Evolutionary conservation across 805 yeast genomes (phyloP), one percentile per base, ranked within the genome.

Genomic region (Nakazawaea ishiwadae): DNA sequence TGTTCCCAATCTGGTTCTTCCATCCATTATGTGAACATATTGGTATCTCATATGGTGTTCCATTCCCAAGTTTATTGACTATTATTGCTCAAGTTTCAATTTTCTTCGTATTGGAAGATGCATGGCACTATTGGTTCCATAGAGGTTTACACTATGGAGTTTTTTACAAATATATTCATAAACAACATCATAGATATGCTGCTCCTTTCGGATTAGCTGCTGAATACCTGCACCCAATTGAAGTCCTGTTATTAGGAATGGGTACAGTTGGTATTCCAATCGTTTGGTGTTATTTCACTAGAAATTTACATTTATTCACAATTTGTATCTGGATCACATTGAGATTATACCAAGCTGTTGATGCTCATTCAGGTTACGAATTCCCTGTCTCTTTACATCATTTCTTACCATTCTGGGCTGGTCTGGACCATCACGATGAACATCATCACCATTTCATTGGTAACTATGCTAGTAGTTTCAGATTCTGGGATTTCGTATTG

Each of bases 191-290:
- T 69, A 81, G 90, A 63, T 91, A 90, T 61, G 96, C 97, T 17
- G 97, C 98, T 34, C 99, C 99, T 35, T 91, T 91, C 58, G 99
- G 99, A 29, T 68, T 91, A 45, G 82, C 98, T 46, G 98, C 98
- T 37, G 99, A 91, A 69, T 91, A 91, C 61, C 98, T 98, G 24
- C 97, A 91, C 59, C 98, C 99, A 14, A 73, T 84, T 23, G 99
- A 91, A 68, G 96, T 91, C 26, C 77, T 86, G 69, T 72, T 87
- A 39, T 70, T 91, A 47, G 99, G 99, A 40, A 77, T 87, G 49
- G 99, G 99, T 48, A 91, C 99, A 31, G 96, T 91, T 31, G 97
- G 98, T 46, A 80, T 88, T 66, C 99, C 99, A 44, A 79, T 91
- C 44, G 60, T 85, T 36, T 86, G 87, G 73, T 89, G 88, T 49